Percentiles rank a stretch among this genome's conserved stretches.
Evolutionary conservation across 2,329 filamentous ascomycete species (phyloP).

Genomic region (Bretziella fagacearum): DNA sequence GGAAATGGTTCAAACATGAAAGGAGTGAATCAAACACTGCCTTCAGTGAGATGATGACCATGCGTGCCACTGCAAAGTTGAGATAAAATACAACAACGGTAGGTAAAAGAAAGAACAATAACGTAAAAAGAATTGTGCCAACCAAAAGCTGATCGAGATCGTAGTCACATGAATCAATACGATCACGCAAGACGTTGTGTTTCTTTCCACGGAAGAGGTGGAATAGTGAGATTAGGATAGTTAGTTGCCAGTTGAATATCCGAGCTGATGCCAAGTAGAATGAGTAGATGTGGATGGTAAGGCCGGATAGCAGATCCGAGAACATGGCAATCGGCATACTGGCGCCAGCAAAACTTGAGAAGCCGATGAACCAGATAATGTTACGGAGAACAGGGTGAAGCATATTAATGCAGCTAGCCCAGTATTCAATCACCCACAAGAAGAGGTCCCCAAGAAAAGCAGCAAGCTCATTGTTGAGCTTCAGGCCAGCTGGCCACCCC

Average conservation of each 20-base stretch:
- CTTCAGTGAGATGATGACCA: constrained; percentile 88
- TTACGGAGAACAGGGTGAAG: constrained; percentile 67
- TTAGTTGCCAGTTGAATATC: constrained; percentile 97
- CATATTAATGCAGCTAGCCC: constrained; percentile 67
- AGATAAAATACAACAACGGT: constrained; percentile 95
- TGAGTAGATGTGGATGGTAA: constrained; percentile 92
- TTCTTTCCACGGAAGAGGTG: constrained; percentile 97
- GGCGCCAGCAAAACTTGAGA: constrained; percentile 86
- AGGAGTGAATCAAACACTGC: constrained; percentile 79
- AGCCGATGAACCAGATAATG: constrained; percentile 82
- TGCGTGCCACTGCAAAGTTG: constrained; percentile 84
- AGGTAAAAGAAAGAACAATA: constrained; percentile 85
- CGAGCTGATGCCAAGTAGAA: constrained; percentile 95
- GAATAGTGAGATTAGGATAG: constrained; percentile 92
- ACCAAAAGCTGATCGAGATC: constrained; percentile 92
- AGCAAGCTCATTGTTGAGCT: constrained; percentile 85
- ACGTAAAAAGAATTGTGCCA: constrained; percentile 88
- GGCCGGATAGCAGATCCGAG: constrained; percentile 76
- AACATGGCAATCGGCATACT: constrained; percentile 95
- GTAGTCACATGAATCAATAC: constrained; percentile 97
- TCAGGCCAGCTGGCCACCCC: constrained; percentile 86
- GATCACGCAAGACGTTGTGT: constrained; percentile 87
- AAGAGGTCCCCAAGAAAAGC: constrained; percentile 92
- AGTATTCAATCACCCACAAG: constrained; percentile 96
- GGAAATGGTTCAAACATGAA: constrained; percentile 93